Percentiles rank a stretch among this genome's conserved stretches.
Conservation (phyloP, 352 stramenopile species). For the Phytophthora hibernalis region DNA sequence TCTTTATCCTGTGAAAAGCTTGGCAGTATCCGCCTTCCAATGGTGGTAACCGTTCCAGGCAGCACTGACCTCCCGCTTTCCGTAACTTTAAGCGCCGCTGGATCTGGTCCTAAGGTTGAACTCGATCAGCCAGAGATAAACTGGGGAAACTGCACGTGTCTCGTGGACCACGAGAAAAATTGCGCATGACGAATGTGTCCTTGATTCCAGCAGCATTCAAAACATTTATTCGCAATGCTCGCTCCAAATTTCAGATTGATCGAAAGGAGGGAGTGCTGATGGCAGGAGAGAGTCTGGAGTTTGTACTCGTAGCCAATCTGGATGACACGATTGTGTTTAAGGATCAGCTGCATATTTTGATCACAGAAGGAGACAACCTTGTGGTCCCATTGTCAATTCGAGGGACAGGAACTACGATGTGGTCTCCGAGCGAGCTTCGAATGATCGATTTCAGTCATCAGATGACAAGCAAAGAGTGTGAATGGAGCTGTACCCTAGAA, state of each 20-base stretch:
- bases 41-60: constrained; percentile 86
- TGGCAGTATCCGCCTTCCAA: constrained; percentile 90
- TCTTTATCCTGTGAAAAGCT: constrained; percentile 91
- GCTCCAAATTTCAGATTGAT: constrained; percentile 94
- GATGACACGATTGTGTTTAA: constrained; percentile 94
- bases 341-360: constrained; percentile 94
- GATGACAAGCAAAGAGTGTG: constrained; percentile 90
- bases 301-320: constrained; percentile 91
- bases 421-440: constrained; percentile 87
- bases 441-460: constrained; percentile 93
- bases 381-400: constrained; percentile 89
- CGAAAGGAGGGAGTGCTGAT: constrained; percentile 87
- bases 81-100: constrained; percentile 84
- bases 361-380: constrained; percentile 92
- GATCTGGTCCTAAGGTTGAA: constrained; percentile 87
- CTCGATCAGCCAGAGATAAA: constrained; percentile 85
- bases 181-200: constrained; percentile 90
- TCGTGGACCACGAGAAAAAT: constrained; percentile 78
- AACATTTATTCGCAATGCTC: constrained; percentile 92
- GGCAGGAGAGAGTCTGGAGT: constrained; percentile 74
- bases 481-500: constrained; percentile 94
- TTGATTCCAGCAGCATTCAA: constrained; percentile 93
- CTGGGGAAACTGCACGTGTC: constrained; percentile 92
- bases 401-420: constrained; percentile 95
- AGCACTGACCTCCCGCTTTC: constrained; percentile 91